Base-by-base conservation (phyloP, 208 protist species). In the Trypanosoma avium region DNA sequence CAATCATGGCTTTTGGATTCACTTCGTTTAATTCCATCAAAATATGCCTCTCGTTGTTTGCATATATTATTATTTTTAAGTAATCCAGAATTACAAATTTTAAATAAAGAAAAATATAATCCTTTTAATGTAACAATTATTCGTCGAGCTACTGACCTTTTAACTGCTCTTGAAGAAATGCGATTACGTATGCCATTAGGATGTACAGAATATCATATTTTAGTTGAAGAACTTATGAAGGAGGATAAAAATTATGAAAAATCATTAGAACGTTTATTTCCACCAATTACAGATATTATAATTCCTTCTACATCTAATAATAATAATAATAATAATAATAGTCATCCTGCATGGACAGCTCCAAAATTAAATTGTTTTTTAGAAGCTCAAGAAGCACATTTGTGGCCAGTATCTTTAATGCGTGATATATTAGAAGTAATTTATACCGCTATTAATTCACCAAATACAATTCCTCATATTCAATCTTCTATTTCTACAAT, bases 401-500 rank as follows among this genome's bases (percentile, higher is more conserved):
- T 82, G 5, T 75, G 77, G 61, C 75, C 71, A 10, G 35, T 82
- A 43, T 60, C 67, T 40, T 69, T 76, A 19, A 73, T 70, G 17
- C 59, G 67, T 19, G 68, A 67, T 13, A 61, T 86, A 24, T 77
- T 86, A 45, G 65, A 75, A 67, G 45, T 86, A 8, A 50, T 86
- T n/a, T 59, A 63, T 52, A 70, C 72, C n/a, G 65, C 73, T 5
- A 43, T 67, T 48, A 7, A 7, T 50, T 35, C 61, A 4, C 36
- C 17, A 2, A 42, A 2, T 42, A n/a, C n/a, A n/a, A n/a, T n/a
- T n/a, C n/a, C n/a, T n/a, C n/a, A n/a, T n/a, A n/a, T n/a, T n/a
- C n/a, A n/a, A n/a, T n/a, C n/a, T n/a, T n/a, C n/a, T n/a, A n/a
- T n/a, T n/a, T n/a, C n/a, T n/a, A n/a, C n/a, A n/a, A 27, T 45